These are phyloP conservation scores for Sporopachydermia quercuum DNA, from an alignment of 805 yeast genomes.

Conservation along the genomic window DNA sequence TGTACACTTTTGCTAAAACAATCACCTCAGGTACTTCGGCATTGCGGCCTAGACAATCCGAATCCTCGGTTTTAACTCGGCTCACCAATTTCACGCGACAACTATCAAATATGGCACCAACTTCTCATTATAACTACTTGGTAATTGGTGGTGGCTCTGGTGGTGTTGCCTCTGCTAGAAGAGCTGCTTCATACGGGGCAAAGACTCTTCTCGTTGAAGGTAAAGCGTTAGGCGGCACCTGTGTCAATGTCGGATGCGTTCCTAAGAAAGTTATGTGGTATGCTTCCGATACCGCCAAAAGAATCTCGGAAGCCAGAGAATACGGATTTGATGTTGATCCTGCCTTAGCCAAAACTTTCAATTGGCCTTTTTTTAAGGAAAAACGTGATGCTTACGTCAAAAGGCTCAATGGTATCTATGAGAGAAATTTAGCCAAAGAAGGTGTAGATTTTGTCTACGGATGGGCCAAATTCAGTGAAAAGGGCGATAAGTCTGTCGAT, in stretches of 20 bases:
- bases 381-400: constrained; percentile 87
- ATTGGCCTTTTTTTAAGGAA: constrained; percentile 70
- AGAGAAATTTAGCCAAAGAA: constrained; percentile 72
- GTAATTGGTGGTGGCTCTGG: constrained; percentile 99
- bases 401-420: constrained; percentile 87
- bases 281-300: constrained; percentile 79
- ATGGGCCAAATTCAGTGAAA: constrained; percentile 59
- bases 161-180: constrained; percentile 96
- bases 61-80: too few relatives aligned
- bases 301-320: constrained; percentile 56
- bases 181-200: constrained; percentile 91
- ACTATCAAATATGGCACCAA: constrained; percentile 37
- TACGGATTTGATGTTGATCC: constrained; percentile 64
- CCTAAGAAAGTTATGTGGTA: constrained; percentile 99
- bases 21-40: too few relatives aligned
- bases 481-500: constrained; percentile 53
- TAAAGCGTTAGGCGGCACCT: constrained; percentile 84
- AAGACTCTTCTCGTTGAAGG: constrained; percentile 74
- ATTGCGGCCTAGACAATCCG: too few relatives aligned
- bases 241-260: constrained; percentile 98
- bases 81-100: constrained; percentile 2
- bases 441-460: constrained; percentile 82
- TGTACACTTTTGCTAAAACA: too few relatives aligned
- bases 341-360: constrained; percentile 42
- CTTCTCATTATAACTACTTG: constrained; percentile 65